Evolutionary conservation across 2,329 filamentous ascomycete species (phyloP).

Genomic region (Colletotrichum chlorophyti): DNA sequence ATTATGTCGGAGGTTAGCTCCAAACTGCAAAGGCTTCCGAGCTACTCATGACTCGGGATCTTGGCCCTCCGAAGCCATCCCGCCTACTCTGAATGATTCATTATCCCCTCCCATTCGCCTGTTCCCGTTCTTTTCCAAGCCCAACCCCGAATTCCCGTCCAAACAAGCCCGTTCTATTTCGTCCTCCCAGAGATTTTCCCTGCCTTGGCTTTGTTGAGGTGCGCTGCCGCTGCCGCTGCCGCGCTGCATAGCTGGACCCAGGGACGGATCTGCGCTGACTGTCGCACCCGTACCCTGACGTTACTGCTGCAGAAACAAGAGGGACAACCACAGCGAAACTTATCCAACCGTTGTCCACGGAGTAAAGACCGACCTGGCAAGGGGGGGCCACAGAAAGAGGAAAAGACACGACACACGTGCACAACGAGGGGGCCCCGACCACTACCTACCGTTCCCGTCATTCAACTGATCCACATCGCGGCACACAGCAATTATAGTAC

Average conservation of each 20-base stretch:
- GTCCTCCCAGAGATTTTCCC: neutral
- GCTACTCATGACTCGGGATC: constrained; percentile 23
- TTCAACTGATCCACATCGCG: neutral
- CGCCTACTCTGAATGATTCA: constrained; percentile 22
- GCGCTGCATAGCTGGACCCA: neutral
- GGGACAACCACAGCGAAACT: neutral
- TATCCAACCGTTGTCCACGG: neutral
- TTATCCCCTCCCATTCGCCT: constrained; percentile 23
- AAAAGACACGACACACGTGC: no score
- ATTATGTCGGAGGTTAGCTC: constrained; percentile 20
- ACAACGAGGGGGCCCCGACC: neutral
- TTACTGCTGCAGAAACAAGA: constrained; percentile 8
- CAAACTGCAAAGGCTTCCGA: constrained; percentile 1
- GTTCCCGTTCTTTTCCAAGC: constrained; percentile 1
- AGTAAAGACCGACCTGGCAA: neutral
- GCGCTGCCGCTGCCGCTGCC: neutral
- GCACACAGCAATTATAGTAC: neutral
- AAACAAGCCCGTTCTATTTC: neutral
- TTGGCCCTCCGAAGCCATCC: constrained; percentile 10
- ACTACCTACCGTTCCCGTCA: neutral
- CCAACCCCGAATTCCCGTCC: neutral
- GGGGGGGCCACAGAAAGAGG: neutral
- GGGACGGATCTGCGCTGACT: neutral
- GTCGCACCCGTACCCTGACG: no score
- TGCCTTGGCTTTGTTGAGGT: neutral